Percentiles rank a stretch among this genome's conserved stretches.
Evolutionary conservation across 1,139 yeast species (phyloP).

Genomic region (Pichia sp.): DNA sequence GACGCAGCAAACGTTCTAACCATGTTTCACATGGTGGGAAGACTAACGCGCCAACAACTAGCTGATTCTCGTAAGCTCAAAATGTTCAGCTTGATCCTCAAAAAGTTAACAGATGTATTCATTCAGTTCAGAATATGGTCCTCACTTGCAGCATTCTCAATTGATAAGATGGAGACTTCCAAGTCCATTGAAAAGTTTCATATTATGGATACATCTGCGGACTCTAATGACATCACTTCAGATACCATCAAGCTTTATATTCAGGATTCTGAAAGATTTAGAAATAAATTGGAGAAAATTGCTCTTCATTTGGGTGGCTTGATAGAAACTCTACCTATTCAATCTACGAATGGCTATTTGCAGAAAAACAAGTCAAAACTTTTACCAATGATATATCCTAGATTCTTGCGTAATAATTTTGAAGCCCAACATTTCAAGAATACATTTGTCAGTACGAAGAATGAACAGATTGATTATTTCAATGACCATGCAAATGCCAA

Average conservation of each 20-base stretch:
- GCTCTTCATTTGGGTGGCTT: constrained; percentile 28
- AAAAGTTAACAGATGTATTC: constrained; percentile 43
- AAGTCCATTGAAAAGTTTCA: constrained; percentile 29
- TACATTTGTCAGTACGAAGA: constrained; percentile 39
- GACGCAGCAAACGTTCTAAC: constrained; percentile 43
- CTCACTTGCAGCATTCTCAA: constrained; percentile 4
- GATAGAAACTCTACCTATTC: constrained; percentile 18
- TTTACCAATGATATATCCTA: constrained; percentile 61
- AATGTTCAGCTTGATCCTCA: constrained; percentile 41
- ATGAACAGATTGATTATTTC: constrained; percentile 10
- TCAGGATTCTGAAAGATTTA: constrained; percentile 35
- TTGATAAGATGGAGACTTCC: constrained; percentile 4
- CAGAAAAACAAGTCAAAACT: constrained; percentile 22
- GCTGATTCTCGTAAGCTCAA: constrained; percentile 37
- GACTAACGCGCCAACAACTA: constrained; percentile 47
- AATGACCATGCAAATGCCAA: constrained; percentile 29
- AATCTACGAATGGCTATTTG: constrained; percentile 28
- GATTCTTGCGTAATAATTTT: constrained; percentile 55
- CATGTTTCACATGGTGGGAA: constrained; percentile 42
- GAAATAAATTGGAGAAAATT: constrained; percentile 30
- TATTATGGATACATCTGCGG: constrained; percentile 30
- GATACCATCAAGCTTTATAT: constrained; percentile 21
- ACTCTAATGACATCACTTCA: neutral
- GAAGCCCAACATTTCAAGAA: constrained; percentile 73
- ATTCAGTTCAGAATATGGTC: constrained; percentile 52